Base-by-base conservation (phyloP, 768 basidiomycete genomes). In the Pleurotus salmoneostramineus region DNA sequence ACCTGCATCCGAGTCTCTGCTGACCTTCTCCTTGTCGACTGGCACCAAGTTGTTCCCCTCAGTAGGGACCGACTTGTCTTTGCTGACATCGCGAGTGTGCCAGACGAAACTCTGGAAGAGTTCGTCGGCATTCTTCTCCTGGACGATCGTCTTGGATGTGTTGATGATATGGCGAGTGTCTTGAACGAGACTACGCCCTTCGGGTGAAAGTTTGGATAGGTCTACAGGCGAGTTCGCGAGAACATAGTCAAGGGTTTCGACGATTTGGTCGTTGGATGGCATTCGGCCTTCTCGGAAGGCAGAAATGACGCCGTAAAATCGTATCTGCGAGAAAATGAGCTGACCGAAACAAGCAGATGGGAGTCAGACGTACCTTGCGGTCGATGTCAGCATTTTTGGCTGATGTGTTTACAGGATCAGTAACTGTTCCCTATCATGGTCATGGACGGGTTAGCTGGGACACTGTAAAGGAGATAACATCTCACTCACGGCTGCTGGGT, bases 41-140 rank as follows among this genome's bases (percentile, higher is more conserved):
- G 83, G 79, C 0, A 58, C 51, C 5, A 55, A 60, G 11, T 69
- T 52, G 72, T 62, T 17, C 1, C 35, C n/a, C 37, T 31, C 52
- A 15, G 40, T 55, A 7, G 35, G 35, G 7, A 51, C n/a, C 12
- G 17, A 17, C 6, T 31, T 43, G 7, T 40, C 40, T 3, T 14
- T n/a, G n/a, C 76, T 75, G n/a, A 85, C 73, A 40, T 81, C 80
- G 35, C 81, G 75, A 1, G 91, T 91, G 59, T 86, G 82, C 88
- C 88, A 95, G 43, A 95, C 71, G 61, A 95, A 95, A 64, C 89
- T 87, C 71, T 97, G 95, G 69, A 96, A 78, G 43, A 97, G 81
- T 74, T 97, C 93, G 63, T 95, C 94, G 34, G 77, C 73, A 62
- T 96, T 96, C 83, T 95, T 96, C 64, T 89, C 80, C 48, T 76